Conservation (phyloP, 306 rosid genomes). For the Myrica gale region DNA sequence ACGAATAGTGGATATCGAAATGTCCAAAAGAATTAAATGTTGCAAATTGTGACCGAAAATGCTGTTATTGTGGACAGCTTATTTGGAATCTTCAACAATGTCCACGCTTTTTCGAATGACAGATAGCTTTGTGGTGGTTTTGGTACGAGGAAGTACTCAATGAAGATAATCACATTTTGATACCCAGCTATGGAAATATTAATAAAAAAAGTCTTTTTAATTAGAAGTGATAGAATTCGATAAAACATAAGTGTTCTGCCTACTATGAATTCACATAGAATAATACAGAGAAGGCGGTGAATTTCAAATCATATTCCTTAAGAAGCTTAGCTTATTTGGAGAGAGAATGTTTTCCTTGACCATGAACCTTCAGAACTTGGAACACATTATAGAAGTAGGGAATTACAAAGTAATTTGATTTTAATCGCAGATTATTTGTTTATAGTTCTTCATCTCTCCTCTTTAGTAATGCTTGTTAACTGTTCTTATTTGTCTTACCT, state of each 20-base stretch:
- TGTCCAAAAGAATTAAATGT: too few species aligned
- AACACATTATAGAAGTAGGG: background rate
- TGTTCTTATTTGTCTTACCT: slow-evolving; percentile 1
- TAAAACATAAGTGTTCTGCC: background rate
- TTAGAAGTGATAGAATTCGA: background rate
- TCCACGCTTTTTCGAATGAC: background rate
- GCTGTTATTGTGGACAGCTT: background rate
- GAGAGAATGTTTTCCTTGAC: background rate
- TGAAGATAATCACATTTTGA: background rate
- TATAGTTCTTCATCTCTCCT: background rate
- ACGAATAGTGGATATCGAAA: too few species aligned
- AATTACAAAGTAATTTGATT: background rate
- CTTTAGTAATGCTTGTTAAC: slow-evolving; percentile 2
- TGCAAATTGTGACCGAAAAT: background rate
- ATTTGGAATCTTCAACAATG: background rate
- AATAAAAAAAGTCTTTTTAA: background rate
- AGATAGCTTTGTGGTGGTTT: background rate
- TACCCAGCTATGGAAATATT: background rate
- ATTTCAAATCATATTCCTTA: background rate
- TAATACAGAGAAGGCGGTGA: background rate
- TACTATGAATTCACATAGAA: too few species aligned
- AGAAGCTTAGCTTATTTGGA: slow-evolving; percentile 7
- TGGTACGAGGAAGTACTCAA: background rate
- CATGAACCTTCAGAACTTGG: background rate
- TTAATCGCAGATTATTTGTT: background rate